Base-by-base conservation (phyloP, 805 yeast species). In the Kuraishia hungarica region DNA sequence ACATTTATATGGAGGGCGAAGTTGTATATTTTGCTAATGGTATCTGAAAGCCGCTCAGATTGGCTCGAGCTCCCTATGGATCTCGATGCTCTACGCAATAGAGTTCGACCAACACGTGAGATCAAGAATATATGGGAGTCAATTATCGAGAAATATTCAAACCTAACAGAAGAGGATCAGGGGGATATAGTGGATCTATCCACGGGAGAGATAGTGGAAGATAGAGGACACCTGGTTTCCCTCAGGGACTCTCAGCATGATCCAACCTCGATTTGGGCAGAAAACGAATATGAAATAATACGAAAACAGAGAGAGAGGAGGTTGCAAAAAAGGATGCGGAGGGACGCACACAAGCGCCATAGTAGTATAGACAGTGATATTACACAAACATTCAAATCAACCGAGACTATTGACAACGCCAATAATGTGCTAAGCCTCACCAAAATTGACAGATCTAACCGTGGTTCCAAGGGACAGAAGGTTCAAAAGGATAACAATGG, bases 101-200 rank as follows among this genome's bases (percentile, higher is more conserved):
- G 43, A 17, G 43, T 35, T 2, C 43, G 43, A 35, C 43, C 15
- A 35, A 8, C 43, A 35, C 43, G 43, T 3, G 43, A 35, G 53
- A 26, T 49, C 22, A 29, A 35, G 46, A 7, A 29, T 22, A 49
- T 50, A 23, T 84, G 89, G 89, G 70, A 73, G 22, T 69, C 72
- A 15, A 80, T 85, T 28, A 74, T 85, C 7, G 65, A 73, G 1
- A 80, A 78, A 62, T 83, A 84, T 62, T 71, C 80, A 2, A 55
- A 58, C 2, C 75, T 80, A 52, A 75, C 75, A 53, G 77, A 78
- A 39, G 71, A 72, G 3, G 72, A 72, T 19, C 83, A 82, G 54
- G 85, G 87, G 46, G 91, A 53, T 21, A 13, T 51, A 2, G 29
- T 53, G 26, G 56, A 54, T 47, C 29, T 54, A 20, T 20, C 23